Evolutionary conservation across 495 filamentous ascomycete species (phyloP), one percentile per base, ranked within the genome.

Genomic region (Aspergillus avenaceus): DNA sequence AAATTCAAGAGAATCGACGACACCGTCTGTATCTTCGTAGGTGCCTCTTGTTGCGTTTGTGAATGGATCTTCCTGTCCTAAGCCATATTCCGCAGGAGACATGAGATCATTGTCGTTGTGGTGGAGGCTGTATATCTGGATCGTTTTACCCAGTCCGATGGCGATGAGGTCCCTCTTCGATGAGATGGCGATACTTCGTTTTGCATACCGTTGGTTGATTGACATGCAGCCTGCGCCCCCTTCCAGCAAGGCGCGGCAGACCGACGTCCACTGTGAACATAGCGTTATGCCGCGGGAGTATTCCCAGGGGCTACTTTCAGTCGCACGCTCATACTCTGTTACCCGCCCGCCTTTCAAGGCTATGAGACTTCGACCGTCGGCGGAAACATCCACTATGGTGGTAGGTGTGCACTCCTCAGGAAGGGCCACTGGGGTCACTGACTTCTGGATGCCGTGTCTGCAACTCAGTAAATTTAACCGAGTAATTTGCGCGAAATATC

Each of bases 1-100:
- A 44, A 62, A 62, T 44, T 58, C 59, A 1, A 62, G 38, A 8
- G 41, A 50, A 22, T 58, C 52, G 40, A 62, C 41, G n/a, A 56
- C 38, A 14, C 55, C 59, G 40, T 58, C 50, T 2, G 59, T 50
- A 22, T 56, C 53, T 22, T 53, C 48, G 47, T 58, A 62, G n/a
- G 8, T 19, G 21, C 41, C 16, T 3, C 14, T 21, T 16, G 49
- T 44, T 1, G 26, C 12, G 16, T 26, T 29, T 25, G 27, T n/a
- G 34, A 58, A 53, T 5, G 23, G 23, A 25, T 45, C 22, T 25
- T 2, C 28, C 21, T 54, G 34, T 22, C 47, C 50, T 13, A 62
- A 21, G 0, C 42, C 28, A 32, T 58, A 42, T 37, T 62, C 49
- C 4, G 46, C 59, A 12, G 56, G 56, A 1, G 43, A 24, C 5